Base-by-base conservation (phyloP, 192 early-diverging fungal species). In the Radiomyces spectabilis region DNA sequence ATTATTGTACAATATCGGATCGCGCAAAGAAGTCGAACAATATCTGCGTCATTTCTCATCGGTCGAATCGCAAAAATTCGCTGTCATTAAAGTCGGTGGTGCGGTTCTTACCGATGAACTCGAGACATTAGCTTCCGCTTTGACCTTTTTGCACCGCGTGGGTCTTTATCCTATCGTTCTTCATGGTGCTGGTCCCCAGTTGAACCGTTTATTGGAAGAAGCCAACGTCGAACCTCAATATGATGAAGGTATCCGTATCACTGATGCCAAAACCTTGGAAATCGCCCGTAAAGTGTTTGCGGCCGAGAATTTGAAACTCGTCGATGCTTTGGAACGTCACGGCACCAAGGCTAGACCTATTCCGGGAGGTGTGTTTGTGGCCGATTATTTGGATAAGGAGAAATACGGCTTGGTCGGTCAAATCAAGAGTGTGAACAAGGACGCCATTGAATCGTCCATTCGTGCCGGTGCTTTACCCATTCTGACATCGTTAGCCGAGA, bases 11-110 rank as follows among this genome's bases (percentile, higher is more conserved):
- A 99, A 97, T 71, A 97, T 99, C 73, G 97, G 95, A 31, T 97
- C 94, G 9, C 92, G 92, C 66, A 95, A 94, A 74, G 97, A 99
- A 61, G 95, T 97, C 18, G 94, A 99, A 66, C 94, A 96, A 78
- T 99, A 99, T 55, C 81, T 99, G 48, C 83, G 88, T 29, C 92
- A 94, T 60, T 99, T 99, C 66, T 91, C 93, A 1, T 92, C 90
- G 0, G 97, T 97, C 40, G 94, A 97, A 71, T 93, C 91, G 19
- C 97, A 99, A 79, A 95, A 97, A 76, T 99, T 99, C 75, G 97
- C 97, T 6, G 94, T 99, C 33, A 96, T 99, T 79, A 99, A 99
- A 71, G 96, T 99, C 21, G 93, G 91, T 50, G 93, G 94, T 2
- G 91, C 91, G 1, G 89, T 98, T n/a, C 72, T 99, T 44, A 89